These are phyloP conservation scores for Blepharisma undulans DNA, from an alignment of 169 alveolate species.

Conservation along the genomic window DNA sequence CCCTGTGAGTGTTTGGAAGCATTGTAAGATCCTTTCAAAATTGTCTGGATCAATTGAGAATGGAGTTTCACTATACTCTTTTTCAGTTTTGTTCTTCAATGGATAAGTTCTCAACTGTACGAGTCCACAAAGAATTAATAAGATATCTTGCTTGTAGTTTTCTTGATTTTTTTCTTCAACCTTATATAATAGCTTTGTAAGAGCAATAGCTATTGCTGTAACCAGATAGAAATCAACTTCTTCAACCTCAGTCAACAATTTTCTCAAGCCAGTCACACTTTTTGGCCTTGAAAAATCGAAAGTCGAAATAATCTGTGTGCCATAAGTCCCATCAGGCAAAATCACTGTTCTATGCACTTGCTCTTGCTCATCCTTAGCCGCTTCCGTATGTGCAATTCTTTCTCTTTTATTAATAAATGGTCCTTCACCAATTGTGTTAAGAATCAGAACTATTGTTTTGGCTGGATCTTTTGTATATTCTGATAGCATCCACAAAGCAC, in stretches of 20 bases:
- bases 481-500: slow-evolving; percentile 77
- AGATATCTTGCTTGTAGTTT: not conserved
- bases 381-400: slow-evolving; percentile 39
- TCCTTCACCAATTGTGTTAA: slow-evolving; percentile 75
- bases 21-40: not conserved
- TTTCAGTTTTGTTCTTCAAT: not conserved
- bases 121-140: not conserved
- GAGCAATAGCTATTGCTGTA: not conserved
- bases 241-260: slow-evolving; percentile 28
- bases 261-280: slow-evolving; percentile 20
- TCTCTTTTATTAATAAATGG: slow-evolving; percentile 65
- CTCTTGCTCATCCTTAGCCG: slow-evolving; percentile 57
- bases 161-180: not conserved
- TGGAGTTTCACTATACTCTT: slow-evolving; percentile 6
- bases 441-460: slow-evolving; percentile 68
- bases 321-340: slow-evolving; percentile 96
- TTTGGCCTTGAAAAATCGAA: slow-evolving; percentile 3
- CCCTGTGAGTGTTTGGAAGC: slow-evolving; percentile 7
- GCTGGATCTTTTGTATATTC: slow-evolving; percentile 68
- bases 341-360: slow-evolving; percentile 87
- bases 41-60: slow-evolving; percentile 19
- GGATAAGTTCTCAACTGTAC: slow-evolving; percentile 28
- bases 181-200: slow-evolving; percentile 22
- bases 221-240: slow-evolving; percentile 30
- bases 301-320: slow-evolving; percentile 79